Base-by-base conservation (phyloP, 1,284 basidiomycete genomes). In the Leccinum solheimii region DNA sequence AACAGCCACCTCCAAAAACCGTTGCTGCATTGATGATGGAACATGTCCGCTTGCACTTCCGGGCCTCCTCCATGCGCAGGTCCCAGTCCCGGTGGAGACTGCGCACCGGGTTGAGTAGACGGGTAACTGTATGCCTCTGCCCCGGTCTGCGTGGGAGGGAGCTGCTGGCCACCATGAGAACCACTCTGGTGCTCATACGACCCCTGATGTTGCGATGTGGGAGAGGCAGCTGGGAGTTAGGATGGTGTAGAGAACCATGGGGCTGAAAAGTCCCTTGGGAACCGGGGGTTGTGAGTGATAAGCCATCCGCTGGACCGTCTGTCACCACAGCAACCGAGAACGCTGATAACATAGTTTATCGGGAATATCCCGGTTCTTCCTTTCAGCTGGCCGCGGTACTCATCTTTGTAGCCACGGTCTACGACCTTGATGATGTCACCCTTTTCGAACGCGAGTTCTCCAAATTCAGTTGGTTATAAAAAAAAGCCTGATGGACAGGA, bases 291-390 rank as follows among this genome's bases (percentile, higher is more conserved):
- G 65, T 38, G 63, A 43, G 57, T 32, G 34, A 26, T 32, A 56
- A 30, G 32, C 43, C 45, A 13, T 65, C 60, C 19, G 57, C 55
- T 10, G 63, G 30, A 14, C 51, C 50, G 34, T 83, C 84, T 63
- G 82, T 88, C 54, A 92, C 78, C 3, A 88, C 89, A 7, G 90
- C 90, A 2, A 92, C 84, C 4, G 83, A 86, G 58, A 88, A 60
- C 11, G 82, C 88, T 27, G 69, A 93, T 92, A 66, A 99, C 94
- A 78, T 98, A 98, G 72, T 97, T 98, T 45, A 98, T 94, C 0
- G 97, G 97, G 76, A 99, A 99, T 63, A 99, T 99, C 13, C 97
- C 97, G 8, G 95, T 95, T 63, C 92, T 82, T 1, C 96, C 95
- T 68, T 91, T 91, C 45, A 95, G 78, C 68, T 98, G 96, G 2